Base-by-base conservation (phyloP, 495 filamentous ascomycete genomes). In the Neurospora sp. region DNA sequence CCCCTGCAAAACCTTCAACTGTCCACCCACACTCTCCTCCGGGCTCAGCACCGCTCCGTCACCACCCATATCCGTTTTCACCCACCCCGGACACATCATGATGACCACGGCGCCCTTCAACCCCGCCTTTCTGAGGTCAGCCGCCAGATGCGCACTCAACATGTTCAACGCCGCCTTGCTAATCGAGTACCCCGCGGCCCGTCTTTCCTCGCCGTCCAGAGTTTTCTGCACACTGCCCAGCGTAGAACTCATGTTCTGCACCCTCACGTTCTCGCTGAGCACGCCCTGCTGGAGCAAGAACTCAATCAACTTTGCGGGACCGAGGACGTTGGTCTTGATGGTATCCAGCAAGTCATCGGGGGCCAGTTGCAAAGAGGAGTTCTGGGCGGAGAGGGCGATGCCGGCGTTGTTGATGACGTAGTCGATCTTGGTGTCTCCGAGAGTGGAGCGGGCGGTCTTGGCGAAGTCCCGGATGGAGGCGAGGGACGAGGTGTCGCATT, bases 11-110 rank as follows among this genome's bases (percentile, higher is more conserved):
- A 78, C 74, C 40, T 73, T 70, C 68, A 83, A 69, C 69, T 81
- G 78, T 1, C 80, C 78, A 5, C 80, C 80, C 1, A 86, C 78
- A 10, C 85, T 84, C 70, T 85, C 82, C n/a, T 81, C 75, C 68
- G 84, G 75, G n/a, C 82, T 78, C 3, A 85, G 81, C 3, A 83
- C 75, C 0, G 88, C 89, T 70, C 77, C 80, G 16, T 71, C 70
- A 0, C 88, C 88, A 10, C 89, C 88, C 87, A 90, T 87, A 78
- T 88, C 86, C 9, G 89, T 91, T 72, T 84, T 79, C 53, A 90
- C 88, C 89, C 89, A 90, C 3, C 89, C 89, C 7, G 89, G 89
- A 78, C 88, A 84, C 75, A 90, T 81, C 5, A 83, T 81, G 31
- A 87, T 82, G 0, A 86, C 84, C 61, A 84, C 78, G 4, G 87